Conservation (phyloP, 768 basidiomycete species). For the Russula lepida region DNA sequence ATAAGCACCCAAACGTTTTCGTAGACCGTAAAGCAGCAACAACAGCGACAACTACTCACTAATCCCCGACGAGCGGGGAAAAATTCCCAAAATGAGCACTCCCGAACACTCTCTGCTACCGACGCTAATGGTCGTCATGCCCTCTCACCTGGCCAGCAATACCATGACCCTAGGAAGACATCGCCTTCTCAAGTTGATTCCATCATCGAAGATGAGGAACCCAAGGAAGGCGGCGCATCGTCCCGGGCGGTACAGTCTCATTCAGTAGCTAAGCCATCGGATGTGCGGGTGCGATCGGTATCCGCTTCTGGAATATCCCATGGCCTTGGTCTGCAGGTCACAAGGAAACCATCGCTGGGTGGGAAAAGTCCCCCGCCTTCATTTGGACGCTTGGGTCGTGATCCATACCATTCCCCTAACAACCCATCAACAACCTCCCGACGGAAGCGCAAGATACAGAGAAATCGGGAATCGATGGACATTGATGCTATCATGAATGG, state of each 20-base stretch:
- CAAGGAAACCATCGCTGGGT: slow-evolving; percentile 7
- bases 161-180: slow-evolving; percentile 28
- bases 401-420: neutral
- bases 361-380: slow-evolving; percentile 6
- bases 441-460: slow-evolving; percentile 44
- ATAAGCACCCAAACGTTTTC: neutral
- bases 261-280: neutral
- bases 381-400: slow-evolving; percentile 4
- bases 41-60: neutral
- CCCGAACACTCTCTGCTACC: neutral
- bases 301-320: slow-evolving; percentile 21
- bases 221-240: slow-evolving; percentile 1
- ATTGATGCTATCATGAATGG: slow-evolving; percentile 67
- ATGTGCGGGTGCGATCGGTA: slow-evolving; percentile 21
- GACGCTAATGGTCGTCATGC: slow-evolving; percentile 3
- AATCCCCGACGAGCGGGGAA: neutral
- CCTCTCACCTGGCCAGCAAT: slow-evolving; percentile 6
- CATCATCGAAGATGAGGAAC: slow-evolving; percentile 53
- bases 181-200: slow-evolving; percentile 53
- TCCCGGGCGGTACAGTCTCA: neutral
- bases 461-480: slow-evolving; percentile 60
- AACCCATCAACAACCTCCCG: slow-evolving; percentile 31
- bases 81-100: neutral
- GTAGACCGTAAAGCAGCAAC: slow-evolving; percentile 7
- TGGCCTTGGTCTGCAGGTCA: slow-evolving; percentile 3